Base-by-base conservation (phyloP, 352 stramenopile species). In the Phytophthora crassamura region DNA sequence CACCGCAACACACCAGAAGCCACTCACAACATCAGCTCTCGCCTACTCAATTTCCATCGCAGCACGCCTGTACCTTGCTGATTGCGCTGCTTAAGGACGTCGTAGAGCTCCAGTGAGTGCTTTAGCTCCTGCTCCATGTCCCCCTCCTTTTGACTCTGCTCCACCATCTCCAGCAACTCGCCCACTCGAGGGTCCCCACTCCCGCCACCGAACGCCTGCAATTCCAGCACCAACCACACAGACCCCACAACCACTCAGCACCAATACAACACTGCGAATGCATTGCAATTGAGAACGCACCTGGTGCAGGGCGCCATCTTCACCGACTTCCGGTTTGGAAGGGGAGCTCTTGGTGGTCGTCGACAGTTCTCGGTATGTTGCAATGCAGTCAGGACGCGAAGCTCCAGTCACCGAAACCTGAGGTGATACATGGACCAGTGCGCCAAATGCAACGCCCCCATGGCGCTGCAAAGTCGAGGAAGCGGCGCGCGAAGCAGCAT, bases 41-140 rank as follows among this genome's bases (percentile, higher is more conserved):
- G 2, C 11, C 6, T 5, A 8, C 7, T 14, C 16, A 38, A 1
- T 11, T 48, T 22, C 12, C 7, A 41, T 28, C 42, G 35, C 42
- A 53, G 5, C 46, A 39, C 20, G 15, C 6, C n/a, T 28, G 45
- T 55, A 71, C 67, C 67, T 71, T 51, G 67, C 18, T 50, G 54
- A 2, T 54, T 46, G 16, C 49, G 60, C 38, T 49, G 47, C 20
- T 67, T 74, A 16, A 74, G 43, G 20, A 67, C 8, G 7, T 63
- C 67, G n/a, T 67, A 71, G 28, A 74, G 60, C 30, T 71, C 35
- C 39, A 71, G 42, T 25, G 51, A 64, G 15, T 62, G 49, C 55
- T 67, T 2, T 30, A 74, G 28, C 7, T 70, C 67, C 9, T 9
- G 36, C 33, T 71, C 39, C 15, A 32, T 33, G 32, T 71, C 40